Evolutionary conservation across 2,329 filamentous ascomycete genomes (phyloP), one percentile per base, ranked within the genome.

Genomic region (Sporothrix euskadiensis): DNA sequence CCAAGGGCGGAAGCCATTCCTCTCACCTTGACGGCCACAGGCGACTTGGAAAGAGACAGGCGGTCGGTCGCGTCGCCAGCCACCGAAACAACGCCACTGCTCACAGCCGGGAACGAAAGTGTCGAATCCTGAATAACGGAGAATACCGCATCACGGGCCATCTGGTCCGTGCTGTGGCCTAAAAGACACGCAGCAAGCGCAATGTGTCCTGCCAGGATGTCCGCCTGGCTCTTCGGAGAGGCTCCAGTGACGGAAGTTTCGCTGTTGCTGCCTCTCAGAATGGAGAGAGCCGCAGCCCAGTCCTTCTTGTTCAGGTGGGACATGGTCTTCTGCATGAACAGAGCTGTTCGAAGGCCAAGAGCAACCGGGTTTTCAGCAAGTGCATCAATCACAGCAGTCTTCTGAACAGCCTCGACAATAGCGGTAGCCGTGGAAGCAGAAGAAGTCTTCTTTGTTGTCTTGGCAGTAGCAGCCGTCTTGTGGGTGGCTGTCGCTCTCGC

Each of bases 61-160:
- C 81, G 80, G 59, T 85, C 82, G n/a, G 74, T 76, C 74, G 82
- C 83, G 47, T 86, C 86, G 35, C 82, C 78, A 39, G 77, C 74
- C 19, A 78, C 73, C 0, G 35, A n/a, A 12, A 14, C 6, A 14
- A 16, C 69, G 12, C 74, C 72, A 75, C 81, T 79, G 32, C 83
- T 83, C 52, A 95, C 85, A 0, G 93, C 90, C 1, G 94, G 94
- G 74, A 95, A 91, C 0, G 94, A 97, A 35, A 98, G 90, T 0
- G 94, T 97, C 0, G 96, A 98, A 78, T 99, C 96, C 63, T 95
- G 93, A 19, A 98, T 87, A 10, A 95, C 92, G 22, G 93, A 97
- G 80, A 95, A 97, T 3, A 96, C 91, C 2, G 94, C 91, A 81
- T 97, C 93, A 4, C 88, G 87, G 14, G 90, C 87, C 84, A 97